Conservation (phyloP, 352 stramenopile genomes). For the Phytophthora sansomeana region DNA sequence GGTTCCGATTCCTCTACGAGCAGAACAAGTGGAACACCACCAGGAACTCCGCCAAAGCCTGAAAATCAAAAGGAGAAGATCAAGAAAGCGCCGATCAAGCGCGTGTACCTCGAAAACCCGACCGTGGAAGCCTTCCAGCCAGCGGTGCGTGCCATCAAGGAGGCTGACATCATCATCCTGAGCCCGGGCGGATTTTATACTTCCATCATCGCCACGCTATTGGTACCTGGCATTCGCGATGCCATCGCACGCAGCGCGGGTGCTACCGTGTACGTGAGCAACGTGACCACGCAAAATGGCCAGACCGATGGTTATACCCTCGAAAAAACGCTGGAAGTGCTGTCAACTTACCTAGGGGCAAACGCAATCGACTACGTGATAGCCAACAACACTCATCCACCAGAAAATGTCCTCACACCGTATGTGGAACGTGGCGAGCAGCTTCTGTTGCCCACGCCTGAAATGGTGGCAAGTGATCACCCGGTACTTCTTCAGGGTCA, state of each 20-base stretch:
- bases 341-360: constrained; percentile 73
- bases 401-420: constrained; percentile 57
- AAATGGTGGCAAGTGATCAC: constrained; percentile 60
- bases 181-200: constrained; percentile 88
- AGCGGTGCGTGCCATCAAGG: constrained; percentile 83
- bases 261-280: constrained; percentile 88
- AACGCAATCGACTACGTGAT: constrained; percentile 89
- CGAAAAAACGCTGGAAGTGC: constrained; percentile 65
- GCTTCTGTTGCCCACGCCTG: constrained; percentile 71
- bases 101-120: constrained; percentile 81
- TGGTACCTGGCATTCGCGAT: constrained; percentile 85
- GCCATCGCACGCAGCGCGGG: constrained; percentile 72
- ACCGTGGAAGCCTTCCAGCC: constrained; percentile 76
- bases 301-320: constrained; percentile 87
- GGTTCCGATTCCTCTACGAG: constrained; percentile 28
- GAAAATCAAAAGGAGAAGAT: constrained; percentile 39
- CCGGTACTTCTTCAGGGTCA: constrained; percentile 81
- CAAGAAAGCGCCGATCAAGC: constrained; percentile 80
- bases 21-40: constrained; percentile 29
- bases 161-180: constrained; percentile 87
- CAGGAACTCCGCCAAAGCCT: constrained; percentile 29
- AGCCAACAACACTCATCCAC: constrained; percentile 77
- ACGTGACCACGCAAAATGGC: constrained; percentile 84
- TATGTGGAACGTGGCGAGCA: constrained; percentile 81
- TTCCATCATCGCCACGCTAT: constrained; percentile 83